A percentile compares a stretch with the other conserved stretches of the same genome.
phyloP scores from a whole-genome alignment of 345 rosid genomes.

The Rhodamnia rubescens region DNA sequence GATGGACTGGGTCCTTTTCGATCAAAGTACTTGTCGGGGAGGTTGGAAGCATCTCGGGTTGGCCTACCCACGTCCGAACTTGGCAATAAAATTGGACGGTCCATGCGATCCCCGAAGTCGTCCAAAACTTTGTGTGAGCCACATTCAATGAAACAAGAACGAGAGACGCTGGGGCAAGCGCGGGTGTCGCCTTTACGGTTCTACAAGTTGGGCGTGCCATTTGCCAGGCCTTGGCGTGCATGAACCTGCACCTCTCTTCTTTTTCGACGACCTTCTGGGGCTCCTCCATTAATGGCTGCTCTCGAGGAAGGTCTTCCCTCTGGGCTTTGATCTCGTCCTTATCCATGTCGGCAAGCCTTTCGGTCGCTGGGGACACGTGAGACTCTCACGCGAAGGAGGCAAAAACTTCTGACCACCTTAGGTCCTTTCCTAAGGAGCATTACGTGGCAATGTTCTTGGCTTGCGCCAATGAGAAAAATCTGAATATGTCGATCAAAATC shows the following conservation, averaged over 20 bases:
- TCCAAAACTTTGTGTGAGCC: background rate
- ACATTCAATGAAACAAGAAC: background rate
- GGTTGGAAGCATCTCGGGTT: background rate
- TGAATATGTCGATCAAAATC: background rate
- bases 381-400: background rate
- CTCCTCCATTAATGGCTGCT: background rate
- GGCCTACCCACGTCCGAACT: background rate
- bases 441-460: background rate
- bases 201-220: background rate
- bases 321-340: background rate
- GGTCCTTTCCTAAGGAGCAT: background rate
- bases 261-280: background rate
- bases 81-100: background rate
- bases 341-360: background rate
- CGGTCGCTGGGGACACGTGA: background rate
- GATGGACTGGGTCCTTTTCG: background rate
- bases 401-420: background rate
- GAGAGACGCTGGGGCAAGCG: background rate
- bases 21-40: background rate
- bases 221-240: background rate
- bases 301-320: background rate
- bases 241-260: background rate
- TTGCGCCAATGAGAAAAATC: background rate
- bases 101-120: background rate
- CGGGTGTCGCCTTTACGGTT: background rate